Evolutionary conservation across 225 moss, liverwort and hornwort species (phyloP).

Genomic region (Bryum argenteum): DNA sequence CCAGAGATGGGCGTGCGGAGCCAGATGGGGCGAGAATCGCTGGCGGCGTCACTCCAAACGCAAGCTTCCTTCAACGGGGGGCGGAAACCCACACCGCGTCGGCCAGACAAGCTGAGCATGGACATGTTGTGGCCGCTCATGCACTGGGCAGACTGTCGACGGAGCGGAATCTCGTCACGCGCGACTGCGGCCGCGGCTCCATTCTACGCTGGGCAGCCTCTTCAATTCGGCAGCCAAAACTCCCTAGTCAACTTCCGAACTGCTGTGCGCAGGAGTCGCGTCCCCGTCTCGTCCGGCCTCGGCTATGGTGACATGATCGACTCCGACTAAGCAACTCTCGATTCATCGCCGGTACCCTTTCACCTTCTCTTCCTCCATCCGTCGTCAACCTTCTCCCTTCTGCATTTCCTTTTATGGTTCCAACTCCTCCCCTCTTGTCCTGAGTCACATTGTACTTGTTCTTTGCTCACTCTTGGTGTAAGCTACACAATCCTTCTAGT

Average conservation of each 20-base stretch:
- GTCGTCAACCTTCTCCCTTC: too few relatives aligned
- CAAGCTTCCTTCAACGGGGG: constrained; percentile 39
- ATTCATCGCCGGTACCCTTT: not conserved
- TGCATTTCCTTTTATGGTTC: too few relatives aligned
- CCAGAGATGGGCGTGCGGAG: constrained; percentile 37
- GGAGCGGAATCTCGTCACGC: not conserved
- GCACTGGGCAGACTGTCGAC: constrained; percentile 50
- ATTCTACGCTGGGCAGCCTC: too few relatives aligned
- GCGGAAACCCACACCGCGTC: not conserved
- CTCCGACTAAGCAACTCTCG: constrained; percentile 30
- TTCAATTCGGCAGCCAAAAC: not conserved
- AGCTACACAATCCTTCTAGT: too few relatives aligned
- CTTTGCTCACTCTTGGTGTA: too few relatives aligned
- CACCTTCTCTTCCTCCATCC: not conserved
- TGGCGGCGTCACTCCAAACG: constrained; percentile 25
- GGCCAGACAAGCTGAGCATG: constrained; percentile 44
- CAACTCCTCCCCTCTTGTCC: too few relatives aligned
- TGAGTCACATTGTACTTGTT: too few relatives aligned
- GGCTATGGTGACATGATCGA: constrained; percentile 58
- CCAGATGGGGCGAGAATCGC: constrained; percentile 32
- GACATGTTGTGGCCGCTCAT: constrained; percentile 58
- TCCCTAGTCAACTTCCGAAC: constrained; percentile 25
- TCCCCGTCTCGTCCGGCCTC: constrained; percentile 28
- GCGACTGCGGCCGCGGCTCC: not conserved
- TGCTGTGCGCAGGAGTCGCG: constrained; percentile 1